These are phyloP conservation scores for Melampsora larici-populina DNA, from an alignment of 1,284 basidiomycete species.

Conservation along the genomic window DNA sequence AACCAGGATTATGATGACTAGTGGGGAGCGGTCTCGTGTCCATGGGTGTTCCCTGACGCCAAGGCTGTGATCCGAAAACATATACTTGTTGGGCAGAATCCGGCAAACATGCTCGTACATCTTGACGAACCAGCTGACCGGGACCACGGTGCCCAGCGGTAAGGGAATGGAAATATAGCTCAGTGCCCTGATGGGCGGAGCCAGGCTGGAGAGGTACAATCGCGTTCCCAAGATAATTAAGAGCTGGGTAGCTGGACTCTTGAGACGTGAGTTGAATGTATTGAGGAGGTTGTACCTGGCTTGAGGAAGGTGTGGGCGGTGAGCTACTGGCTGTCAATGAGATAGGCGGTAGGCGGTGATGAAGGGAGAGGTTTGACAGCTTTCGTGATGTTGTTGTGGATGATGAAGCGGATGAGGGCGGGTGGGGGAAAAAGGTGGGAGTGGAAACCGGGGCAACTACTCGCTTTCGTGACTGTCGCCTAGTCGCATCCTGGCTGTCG, in stretches of 20 bases:
- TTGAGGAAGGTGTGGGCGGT: not conserved
- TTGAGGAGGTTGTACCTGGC: not conserved
- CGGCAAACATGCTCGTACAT: not conserved
- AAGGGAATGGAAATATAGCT: constrained; percentile 28
- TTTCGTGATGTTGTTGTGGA: not conserved
- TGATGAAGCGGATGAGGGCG: not conserved
- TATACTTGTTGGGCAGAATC: not conserved
- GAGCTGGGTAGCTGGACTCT: not conserved
- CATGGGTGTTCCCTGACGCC: constrained; percentile 11
- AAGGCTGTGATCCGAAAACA: not conserved
- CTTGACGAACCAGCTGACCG: not conserved
- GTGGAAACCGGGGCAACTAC: not conserved
- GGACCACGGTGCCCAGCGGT: constrained; percentile 5
- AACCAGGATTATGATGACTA: too few relatives aligned
- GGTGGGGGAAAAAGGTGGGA: too few relatives aligned
- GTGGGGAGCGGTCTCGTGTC: not conserved
- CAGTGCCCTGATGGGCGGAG: not conserved
- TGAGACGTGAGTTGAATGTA: constrained; percentile 1
- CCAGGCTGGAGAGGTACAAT: not conserved
- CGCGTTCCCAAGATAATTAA: not conserved
- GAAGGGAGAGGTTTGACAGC: not conserved
- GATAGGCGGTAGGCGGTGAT: not conserved
- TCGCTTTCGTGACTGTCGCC: constrained; percentile 4
- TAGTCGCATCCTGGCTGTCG: not conserved
- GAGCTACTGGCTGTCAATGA: not conserved